Base-by-base conservation (phyloP, 2,329 filamentous ascomycete species). In the Aspergillus terreus region DNA sequence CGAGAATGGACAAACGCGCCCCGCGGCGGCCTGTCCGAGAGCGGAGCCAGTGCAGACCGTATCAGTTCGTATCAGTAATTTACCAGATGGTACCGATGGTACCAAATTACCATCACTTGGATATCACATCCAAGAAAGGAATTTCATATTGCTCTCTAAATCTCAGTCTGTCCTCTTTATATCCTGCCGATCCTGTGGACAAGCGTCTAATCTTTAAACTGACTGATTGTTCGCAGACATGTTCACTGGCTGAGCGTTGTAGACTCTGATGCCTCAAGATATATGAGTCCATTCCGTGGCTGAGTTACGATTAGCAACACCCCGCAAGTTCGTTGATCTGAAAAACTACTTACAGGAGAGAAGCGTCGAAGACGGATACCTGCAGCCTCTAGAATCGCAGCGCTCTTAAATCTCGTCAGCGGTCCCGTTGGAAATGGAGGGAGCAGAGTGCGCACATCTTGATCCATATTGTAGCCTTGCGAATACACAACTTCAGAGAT, bases 401-500 rank as follows among this genome's bases (percentile, higher is more conserved):
- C 90, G 35, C 90, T 88, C 69, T 82, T 12, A 15, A 63, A 4
- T 6, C 7, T 38, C 6, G 15, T 38, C 14, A 38, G 35, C 35
- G 15, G 25, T 6, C 12, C 40, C 45, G 25, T 27, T 11, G 46
- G 40, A 48, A 45, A 63, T n/a, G 63, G 57, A 38, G 43, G 14
- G n/a, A 41, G 23, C 35, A 15, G 21, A 12, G 50, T 25, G 56
- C 70, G 49, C 62, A 81, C 78, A 57, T 90, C 84, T 38, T 78
- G 82, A 66, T 99, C 94, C 87, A 99, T 96, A 68, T 92, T 92
- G 69, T 99, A 99, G 23, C 88, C 85, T 67, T 95, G 87, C 58
- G 85, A 92, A 65, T 96, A 99, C 12, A 99, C 92, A 12, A 99
- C 94, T 77, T 99, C 94, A 40, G 83, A 84, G 59, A 99, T 96